Base-by-base conservation (phyloP, 306 rosid genomes). In the Cucumis hystrix region DNA sequence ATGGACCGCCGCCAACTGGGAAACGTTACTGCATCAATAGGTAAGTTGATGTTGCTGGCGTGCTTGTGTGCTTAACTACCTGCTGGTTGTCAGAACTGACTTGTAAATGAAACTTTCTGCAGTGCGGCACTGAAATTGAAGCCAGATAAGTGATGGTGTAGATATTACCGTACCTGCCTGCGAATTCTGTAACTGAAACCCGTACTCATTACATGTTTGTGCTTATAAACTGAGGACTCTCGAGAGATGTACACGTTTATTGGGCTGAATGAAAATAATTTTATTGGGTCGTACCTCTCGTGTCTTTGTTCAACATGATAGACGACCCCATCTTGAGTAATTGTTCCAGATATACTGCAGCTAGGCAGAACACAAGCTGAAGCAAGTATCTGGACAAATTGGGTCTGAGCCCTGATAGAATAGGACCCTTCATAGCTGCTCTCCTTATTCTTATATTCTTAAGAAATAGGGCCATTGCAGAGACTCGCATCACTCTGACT, bases 21-120 rank as follows among this genome's bases (percentile, higher is more conserved):
- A 81, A 94, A 82, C 98, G 98, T 20, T 92, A 74, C 78, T 94
- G 98, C 80, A 91, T 94, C 83, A 94, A 94, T 85, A 91, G 98
- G 98, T 89, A 10, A 33, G 39, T 51, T 72, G 76, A 28, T 49
- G 61, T 51, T 70, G 43, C 21, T 72, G 49, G 39, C 49, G 33
- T 51, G 73, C 52, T 35, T 77, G 72, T 62, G 80, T 40, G 9
- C n/a, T 11, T 47, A 47, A 12, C 54, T 47, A 8, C 7, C 58
- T 70, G 5, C 76, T 49, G 39, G 8, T 33, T 47, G 18, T 35
- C 57, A 18, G 69, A 49, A 35, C 56, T 61, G 59, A 45, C 33
- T 16, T 65, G 65, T 39, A 12, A n/a, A n/a, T 66, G 33, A 14
- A 55, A 55, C 67, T 21, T 28, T 78, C 41, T 78, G 49, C 80